Conservation (phyloP, 2,329 filamentous ascomycete genomes). For the Daldinia eschscholtzii region DNA sequence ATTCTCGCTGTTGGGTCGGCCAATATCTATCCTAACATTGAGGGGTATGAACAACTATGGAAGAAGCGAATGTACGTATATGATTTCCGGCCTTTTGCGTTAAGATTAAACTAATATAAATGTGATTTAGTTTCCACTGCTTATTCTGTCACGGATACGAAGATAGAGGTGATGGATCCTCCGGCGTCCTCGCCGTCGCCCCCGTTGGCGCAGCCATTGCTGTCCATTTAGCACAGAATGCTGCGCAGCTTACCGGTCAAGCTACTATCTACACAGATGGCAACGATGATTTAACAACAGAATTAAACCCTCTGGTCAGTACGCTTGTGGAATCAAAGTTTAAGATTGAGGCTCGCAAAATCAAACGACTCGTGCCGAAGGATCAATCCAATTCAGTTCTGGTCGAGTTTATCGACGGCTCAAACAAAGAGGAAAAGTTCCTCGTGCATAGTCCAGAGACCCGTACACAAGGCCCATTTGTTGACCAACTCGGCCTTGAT, state of each 20-base stretch:
- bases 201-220: background rate
- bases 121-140: background rate
- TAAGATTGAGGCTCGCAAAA: slow-evolving; percentile 45
- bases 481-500: slow-evolving; percentile 37
- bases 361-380: slow-evolving; percentile 39
- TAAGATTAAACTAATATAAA: background rate
- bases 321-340: slow-evolving; percentile 19
- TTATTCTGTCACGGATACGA: background rate
- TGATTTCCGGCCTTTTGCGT: background rate
- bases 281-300: slow-evolving; percentile 31
- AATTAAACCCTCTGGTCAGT: slow-evolving; percentile 21
- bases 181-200: background rate
- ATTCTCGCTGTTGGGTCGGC: background rate
- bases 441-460: slow-evolving; percentile 43
- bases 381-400: slow-evolving; percentile 19
- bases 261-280: slow-evolving; percentile 47
- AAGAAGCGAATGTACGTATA: background rate
- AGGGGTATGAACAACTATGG: background rate
- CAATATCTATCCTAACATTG: background rate
- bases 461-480: slow-evolving; percentile 37
- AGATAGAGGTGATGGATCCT: background rate
- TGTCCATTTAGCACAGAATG: background rate
- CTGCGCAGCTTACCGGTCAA: background rate
- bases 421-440: slow-evolving; percentile 43
- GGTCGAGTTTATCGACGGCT: slow-evolving; percentile 41